phyloP scores from a whole-genome alignment of 2,329 filamentous ascomycete species.

The Epichloe bromicola region DNA sequence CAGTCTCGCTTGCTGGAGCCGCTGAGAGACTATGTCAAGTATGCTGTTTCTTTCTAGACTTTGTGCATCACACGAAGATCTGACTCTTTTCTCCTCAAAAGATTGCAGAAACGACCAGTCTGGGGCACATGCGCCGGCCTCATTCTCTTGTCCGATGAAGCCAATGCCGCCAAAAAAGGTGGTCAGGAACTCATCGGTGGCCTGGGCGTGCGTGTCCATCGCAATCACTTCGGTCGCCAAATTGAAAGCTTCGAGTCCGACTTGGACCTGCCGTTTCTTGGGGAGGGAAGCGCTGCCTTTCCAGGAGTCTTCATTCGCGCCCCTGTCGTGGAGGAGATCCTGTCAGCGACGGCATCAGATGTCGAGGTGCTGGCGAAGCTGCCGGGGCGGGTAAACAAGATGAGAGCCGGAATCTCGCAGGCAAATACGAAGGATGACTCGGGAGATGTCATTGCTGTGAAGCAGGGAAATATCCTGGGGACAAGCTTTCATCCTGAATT shows the following conservation, averaged over 20 bases:
- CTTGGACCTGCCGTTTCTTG: slow-evolving; percentile 60
- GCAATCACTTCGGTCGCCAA: slow-evolving; percentile 92
- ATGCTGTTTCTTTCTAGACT: slow-evolving; percentile 18
- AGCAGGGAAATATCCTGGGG: slow-evolving; percentile 83
- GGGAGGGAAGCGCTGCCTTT: slow-evolving; percentile 33
- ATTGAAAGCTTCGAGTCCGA: slow-evolving; percentile 78
- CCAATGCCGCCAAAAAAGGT: slow-evolving; percentile 77
- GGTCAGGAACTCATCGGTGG: slow-evolving; percentile 91
- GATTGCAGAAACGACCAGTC: slow-evolving; percentile 59
- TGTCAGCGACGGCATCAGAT: slow-evolving; percentile 28
- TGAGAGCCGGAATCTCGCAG: slow-evolving; percentile 24
- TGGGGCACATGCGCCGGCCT: slow-evolving; percentile 97
- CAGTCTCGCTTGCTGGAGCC: slow-evolving; percentile 73
- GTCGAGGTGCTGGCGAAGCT: slow-evolving; percentile 42
- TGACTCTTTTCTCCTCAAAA: neutral
- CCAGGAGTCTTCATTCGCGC: slow-evolving; percentile 86
- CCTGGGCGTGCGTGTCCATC: slow-evolving; percentile 76
- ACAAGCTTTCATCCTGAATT: slow-evolving; percentile 95
- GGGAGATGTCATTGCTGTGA: slow-evolving; percentile 76
- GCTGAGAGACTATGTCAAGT: slow-evolving; percentile 84
- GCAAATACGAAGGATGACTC: slow-evolving; percentile 28
- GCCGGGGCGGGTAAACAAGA: slow-evolving; percentile 26
- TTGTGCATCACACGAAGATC: no score
- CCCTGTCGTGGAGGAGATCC: slow-evolving; percentile 76
- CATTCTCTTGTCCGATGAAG: slow-evolving; percentile 78